Conservation (phyloP, 345 rosid genomes). For the Eucalyptus pauciflora region DNA sequence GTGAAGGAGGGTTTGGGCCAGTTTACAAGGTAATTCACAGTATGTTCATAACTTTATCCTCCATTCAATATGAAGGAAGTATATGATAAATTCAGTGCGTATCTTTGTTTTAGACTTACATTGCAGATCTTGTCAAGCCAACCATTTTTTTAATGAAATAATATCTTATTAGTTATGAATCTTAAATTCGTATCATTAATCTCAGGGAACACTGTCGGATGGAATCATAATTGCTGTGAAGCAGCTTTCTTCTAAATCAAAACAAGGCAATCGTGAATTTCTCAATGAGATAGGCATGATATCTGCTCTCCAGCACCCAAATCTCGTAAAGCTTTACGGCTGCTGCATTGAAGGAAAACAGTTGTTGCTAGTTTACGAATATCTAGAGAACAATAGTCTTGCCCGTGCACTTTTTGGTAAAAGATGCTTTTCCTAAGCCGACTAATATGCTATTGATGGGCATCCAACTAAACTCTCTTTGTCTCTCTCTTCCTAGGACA, state of each 20-base stretch:
- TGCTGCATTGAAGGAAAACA: constrained; percentile 65
- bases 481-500: constrained; percentile 13
- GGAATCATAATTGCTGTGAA: constrained; percentile 53
- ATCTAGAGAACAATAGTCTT: constrained; percentile 51
- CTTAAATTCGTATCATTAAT: background rate
- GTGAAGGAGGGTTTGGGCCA: constrained; percentile 94
- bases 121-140: background rate
- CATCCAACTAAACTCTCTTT: background rate
- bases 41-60: background rate
- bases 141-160: background rate
- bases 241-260: constrained; percentile 61
- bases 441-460: background rate
- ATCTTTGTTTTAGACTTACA: background rate
- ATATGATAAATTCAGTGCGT: background rate
- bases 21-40: constrained; percentile 57
- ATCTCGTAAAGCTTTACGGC: constrained; percentile 51
- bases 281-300: constrained; percentile 62
- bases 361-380: constrained; percentile 44
- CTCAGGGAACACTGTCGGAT: constrained; percentile 38
- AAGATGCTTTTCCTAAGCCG: background rate
- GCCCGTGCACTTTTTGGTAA: constrained; percentile 56
- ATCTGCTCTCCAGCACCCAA: constrained; percentile 58
- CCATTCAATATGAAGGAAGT: background rate
- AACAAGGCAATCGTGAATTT: constrained; percentile 69
- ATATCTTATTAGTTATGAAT: background rate